Conservation (phyloP, 2,329 filamentous ascomycete genomes). For the Arachnomyces sp. region DNA sequence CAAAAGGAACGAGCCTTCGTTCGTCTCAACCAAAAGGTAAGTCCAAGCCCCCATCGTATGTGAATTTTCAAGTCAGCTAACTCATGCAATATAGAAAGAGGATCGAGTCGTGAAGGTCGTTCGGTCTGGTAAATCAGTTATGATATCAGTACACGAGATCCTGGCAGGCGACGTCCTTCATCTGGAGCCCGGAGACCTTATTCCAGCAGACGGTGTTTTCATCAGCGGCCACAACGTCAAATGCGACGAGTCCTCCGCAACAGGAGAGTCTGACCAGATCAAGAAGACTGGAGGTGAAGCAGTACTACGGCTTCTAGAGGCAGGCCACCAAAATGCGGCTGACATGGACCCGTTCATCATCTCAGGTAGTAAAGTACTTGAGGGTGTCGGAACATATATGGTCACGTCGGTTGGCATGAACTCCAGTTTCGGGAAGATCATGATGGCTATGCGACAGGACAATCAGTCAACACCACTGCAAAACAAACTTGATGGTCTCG, state of each 20-base stretch:
- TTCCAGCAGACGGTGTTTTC: slow-evolving; percentile 56
- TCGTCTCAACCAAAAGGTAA: slow-evolving; percentile 37
- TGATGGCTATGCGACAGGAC: slow-evolving; percentile 66
- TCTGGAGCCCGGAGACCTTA: slow-evolving; percentile 57
- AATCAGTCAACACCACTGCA: slow-evolving; percentile 70
- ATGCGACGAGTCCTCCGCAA: slow-evolving; percentile 59
- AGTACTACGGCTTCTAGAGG: slow-evolving; percentile 27
- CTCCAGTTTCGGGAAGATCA: slow-evolving; percentile 67
- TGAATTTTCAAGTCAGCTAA: slow-evolving; percentile 25
- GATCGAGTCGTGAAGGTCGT: slow-evolving; percentile 59
- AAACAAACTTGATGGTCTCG: slow-evolving; percentile 66
- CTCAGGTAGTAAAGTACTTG: slow-evolving; percentile 71
- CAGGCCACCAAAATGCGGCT: slow-evolving; percentile 44
- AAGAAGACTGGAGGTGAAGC: slow-evolving; percentile 49
- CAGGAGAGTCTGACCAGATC: slow-evolving; percentile 58
- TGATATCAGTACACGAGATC: slow-evolving; percentile 57
- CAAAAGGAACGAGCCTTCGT: slow-evolving; percentile 50
- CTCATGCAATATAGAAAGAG: slow-evolving; percentile 57
- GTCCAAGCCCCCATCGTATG: slow-evolving; percentile 58
- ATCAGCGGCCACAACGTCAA: slow-evolving; percentile 50
- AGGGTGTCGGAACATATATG: slow-evolving; percentile 67
- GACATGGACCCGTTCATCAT: slow-evolving; percentile 67
- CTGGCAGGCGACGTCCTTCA: slow-evolving; percentile 58
- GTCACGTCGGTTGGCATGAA: slow-evolving; percentile 66
- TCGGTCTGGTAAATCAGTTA: slow-evolving; percentile 54